A percentile compares a stretch with the other conserved stretches of the same genome.
These are phyloP conservation scores for Flammula alnicola DNA, from an alignment of 1,284 basidiomycete species.

Conservation along the genomic window DNA sequence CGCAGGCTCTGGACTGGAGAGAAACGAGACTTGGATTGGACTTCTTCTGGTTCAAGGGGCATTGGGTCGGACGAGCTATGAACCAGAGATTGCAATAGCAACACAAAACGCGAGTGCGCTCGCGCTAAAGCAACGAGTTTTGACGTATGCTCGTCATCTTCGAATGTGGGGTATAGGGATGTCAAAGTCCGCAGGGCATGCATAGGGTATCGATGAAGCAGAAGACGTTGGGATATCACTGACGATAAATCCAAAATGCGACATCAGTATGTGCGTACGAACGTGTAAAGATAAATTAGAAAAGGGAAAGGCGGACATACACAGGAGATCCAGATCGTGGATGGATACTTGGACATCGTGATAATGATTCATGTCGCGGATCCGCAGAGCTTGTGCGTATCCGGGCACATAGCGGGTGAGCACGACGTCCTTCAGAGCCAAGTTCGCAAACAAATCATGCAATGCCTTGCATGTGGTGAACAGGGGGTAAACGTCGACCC, in stretches of 20 bases:
- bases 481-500: conserved; percentile 60
- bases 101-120: conserved; percentile 73
- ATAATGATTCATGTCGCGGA: conserved; percentile 43
- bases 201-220: conserved; percentile 59
- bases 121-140: conserved; percentile 54
- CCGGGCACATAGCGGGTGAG: conserved; percentile 64
- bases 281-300: conserved; percentile 16
- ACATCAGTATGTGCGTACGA: not conserved
- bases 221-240: conserved; percentile 68
- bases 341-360: conserved; percentile 57
- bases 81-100: conserved; percentile 71
- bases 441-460: conserved; percentile 47
- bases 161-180: conserved; percentile 36
- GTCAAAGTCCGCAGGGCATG: conserved; percentile 60
- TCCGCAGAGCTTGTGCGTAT: conserved; percentile 49
- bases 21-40: conserved; percentile 31
- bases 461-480: conserved; percentile 51
- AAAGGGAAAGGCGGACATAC: conserved; percentile 48
- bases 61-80: conserved; percentile 55
- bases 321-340: conserved; percentile 60
- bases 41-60: conserved; percentile 48
- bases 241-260: conserved; percentile 14
- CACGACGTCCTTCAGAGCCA: conserved; percentile 52
- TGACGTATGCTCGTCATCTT: conserved; percentile 41
- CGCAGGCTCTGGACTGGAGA: conserved; percentile 41